Percentiles rank a stretch among this genome's conserved stretches.
phyloP scores from a whole-genome alignment of 257 asterid genomes.

The Solanum arcanum region DNA sequence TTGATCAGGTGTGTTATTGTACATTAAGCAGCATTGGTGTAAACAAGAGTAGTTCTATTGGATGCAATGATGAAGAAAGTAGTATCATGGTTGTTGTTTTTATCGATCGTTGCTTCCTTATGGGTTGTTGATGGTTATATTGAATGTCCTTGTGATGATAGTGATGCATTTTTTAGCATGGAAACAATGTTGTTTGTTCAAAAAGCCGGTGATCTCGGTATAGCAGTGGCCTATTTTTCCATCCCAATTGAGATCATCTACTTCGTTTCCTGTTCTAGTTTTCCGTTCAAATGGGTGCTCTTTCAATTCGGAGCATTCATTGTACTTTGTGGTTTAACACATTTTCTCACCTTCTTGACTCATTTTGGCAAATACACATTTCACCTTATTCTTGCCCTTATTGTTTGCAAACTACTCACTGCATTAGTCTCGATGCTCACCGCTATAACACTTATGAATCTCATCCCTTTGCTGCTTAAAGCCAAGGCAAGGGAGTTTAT shows the following conservation, averaged over 20 bases:
- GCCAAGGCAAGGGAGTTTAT: constrained; percentile 71
- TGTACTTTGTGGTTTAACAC: constrained; percentile 92
- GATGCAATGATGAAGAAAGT: constrained; percentile 55
- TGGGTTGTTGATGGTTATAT: constrained; percentile 36
- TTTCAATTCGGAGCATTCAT: constrained; percentile 79
- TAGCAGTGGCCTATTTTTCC: constrained; percentile 90
- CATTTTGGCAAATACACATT: constrained; percentile 80
- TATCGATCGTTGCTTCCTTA: constrained; percentile 19
- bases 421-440: constrained; percentile 86
- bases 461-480: constrained; percentile 73
- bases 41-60: constrained; percentile 4
- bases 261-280: constrained; percentile 65
- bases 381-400: constrained; percentile 72
- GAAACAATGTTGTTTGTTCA: constrained; percentile 61
- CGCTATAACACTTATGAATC: constrained; percentile 63
- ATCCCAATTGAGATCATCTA: constrained; percentile 91
- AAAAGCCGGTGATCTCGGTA: constrained; percentile 69
- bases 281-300: constrained; percentile 93
- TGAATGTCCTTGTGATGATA: constrained; percentile 73
- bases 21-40: constrained; percentile 8
- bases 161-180: constrained; percentile 58
- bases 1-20: not conserved
- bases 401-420: constrained; percentile 70
- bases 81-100: constrained; percentile 32
- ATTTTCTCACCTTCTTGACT: constrained; percentile 85